Evolutionary conservation across 495 filamentous ascomycete genomes (phyloP).

Genomic region (Penicillium angulare): DNA sequence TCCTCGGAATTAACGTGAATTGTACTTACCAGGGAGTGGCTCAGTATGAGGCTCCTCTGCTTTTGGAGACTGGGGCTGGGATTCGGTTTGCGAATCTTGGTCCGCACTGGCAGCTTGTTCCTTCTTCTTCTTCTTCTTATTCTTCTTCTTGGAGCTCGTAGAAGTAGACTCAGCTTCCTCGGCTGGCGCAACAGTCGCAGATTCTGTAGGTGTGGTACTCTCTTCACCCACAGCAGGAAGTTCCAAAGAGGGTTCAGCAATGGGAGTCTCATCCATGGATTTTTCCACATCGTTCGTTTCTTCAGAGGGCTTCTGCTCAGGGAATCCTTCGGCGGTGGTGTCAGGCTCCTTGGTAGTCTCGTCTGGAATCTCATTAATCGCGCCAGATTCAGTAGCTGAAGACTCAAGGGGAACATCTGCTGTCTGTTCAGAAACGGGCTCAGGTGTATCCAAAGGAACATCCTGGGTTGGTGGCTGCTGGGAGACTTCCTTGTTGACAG

Average conservation of each 20-base stretch:
- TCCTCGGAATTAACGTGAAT: no score
- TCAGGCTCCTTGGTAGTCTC: not conserved
- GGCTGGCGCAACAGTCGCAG: not conserved
- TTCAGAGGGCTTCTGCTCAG: not conserved
- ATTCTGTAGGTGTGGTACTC: not conserved
- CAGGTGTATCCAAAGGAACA: not conserved
- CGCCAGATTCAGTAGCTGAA: no score
- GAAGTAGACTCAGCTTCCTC: not conserved
- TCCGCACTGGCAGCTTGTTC: constrained; percentile 20
- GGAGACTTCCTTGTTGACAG: not conserved
- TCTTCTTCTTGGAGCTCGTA: not conserved
- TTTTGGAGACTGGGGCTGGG: constrained; percentile 9
- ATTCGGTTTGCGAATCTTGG: constrained; percentile 5
- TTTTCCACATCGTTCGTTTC: not conserved
- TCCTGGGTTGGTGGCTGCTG: not conserved
- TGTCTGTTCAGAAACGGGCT: not conserved
- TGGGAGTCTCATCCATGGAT: not conserved
- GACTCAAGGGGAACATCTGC: not conserved
- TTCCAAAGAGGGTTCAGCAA: not conserved
- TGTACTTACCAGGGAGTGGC: not conserved
- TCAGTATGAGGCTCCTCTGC: constrained; percentile 6
- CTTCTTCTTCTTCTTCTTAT: constrained; percentile 38
- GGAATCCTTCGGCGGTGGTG: not conserved
- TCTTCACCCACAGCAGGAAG: not conserved
- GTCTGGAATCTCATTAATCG: no score